Conservation (phyloP, 192 early-diverging fungal genomes). For the Coemansia sp. region DNA sequence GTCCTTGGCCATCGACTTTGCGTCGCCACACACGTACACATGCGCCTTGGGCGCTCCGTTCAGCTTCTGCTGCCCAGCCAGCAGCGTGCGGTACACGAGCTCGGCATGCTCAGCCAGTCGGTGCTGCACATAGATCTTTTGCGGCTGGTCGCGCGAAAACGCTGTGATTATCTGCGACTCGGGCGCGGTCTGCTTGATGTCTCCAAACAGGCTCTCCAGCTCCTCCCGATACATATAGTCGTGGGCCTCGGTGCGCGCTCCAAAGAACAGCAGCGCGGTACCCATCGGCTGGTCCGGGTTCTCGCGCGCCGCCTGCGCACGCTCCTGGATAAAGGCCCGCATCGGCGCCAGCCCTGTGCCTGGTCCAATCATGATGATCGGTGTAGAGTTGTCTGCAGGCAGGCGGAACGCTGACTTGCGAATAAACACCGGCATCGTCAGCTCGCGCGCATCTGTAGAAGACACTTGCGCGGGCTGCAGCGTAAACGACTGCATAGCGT, state of each 20-base stretch:
- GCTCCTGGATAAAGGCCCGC: conserved; percentile 93
- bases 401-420: conserved; percentile 88
- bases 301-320: conserved; percentile 62
- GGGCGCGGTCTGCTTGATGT: conserved; percentile 41
- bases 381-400: conserved; percentile 73
- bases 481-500: conserved; percentile 39
- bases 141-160: conserved; percentile 78
- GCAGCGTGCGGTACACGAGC: conserved; percentile 74
- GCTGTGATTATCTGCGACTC: conserved; percentile 83
- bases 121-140: conserved; percentile 98
- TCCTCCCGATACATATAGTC: conserved; percentile 93
- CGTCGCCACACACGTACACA: conserved; percentile 95
- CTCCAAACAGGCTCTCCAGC: conserved; percentile 65
- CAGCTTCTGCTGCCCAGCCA: conserved; percentile 62
- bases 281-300: conserved; percentile 63
- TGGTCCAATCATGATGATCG: conserved; percentile 98
- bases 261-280: conserved; percentile 89
- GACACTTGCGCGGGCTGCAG: conserved; percentile 24
- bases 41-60: conserved; percentile 58
- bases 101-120: conserved; percentile 71
- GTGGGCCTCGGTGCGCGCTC: conserved; percentile 79
- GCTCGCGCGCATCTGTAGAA: conserved; percentile 8
- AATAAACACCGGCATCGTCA: conserved; percentile 74
- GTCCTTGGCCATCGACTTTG: conserved; percentile 94
- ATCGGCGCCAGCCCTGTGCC: conserved; percentile 99